Base-by-base conservation (phyloP, 805 yeast species). In the Ascoidea asiatica region DNA sequence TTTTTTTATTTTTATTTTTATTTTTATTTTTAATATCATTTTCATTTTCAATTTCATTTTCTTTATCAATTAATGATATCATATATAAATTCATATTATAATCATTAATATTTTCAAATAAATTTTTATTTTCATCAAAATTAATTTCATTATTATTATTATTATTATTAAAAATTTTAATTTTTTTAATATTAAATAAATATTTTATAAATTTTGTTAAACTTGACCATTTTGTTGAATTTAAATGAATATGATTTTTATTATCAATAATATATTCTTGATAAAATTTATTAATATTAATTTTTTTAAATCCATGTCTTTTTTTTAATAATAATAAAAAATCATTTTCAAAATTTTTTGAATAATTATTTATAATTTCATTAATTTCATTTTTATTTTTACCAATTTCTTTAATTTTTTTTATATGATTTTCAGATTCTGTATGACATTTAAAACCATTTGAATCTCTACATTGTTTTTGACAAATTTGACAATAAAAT, bases 361-460 rank as follows among this genome's bases (percentile, higher is more conserved):
- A 77, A 56, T 66, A 89, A 35, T 73, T 70, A 13, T 72, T 76
- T 1, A 86, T 66, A 33, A 61, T 43, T 13, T 50, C 42, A 4
- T 46, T 49, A 2, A 59, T 54, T 42, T 54, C 52, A n/a, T 57
- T 54, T 18, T 62, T 66, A 17, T 76, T 73, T 13, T 61, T 61
- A 5, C 66, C 63, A 5, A 76, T 59, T 4, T 69, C 65, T 18
- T 69, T 60, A 39, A 83, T 72, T 43, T 73, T 75, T 18, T 75
- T 72, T 41, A 73, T 61, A 57, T 92, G 99, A 1, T 83, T 68
- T 40, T 84, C 86, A n/a, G 95, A 79, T 50, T 71, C 69, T n/a
- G 81, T 70, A 59, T 92, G 99, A 54, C 90, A 82, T 54, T 83
- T 81, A 66, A 84, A 92, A 21, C 98, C 99, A 62, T 92, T 90